Base-by-base conservation (phyloP, 306 rosid species). In the Acacia melanoxylon region DNA sequence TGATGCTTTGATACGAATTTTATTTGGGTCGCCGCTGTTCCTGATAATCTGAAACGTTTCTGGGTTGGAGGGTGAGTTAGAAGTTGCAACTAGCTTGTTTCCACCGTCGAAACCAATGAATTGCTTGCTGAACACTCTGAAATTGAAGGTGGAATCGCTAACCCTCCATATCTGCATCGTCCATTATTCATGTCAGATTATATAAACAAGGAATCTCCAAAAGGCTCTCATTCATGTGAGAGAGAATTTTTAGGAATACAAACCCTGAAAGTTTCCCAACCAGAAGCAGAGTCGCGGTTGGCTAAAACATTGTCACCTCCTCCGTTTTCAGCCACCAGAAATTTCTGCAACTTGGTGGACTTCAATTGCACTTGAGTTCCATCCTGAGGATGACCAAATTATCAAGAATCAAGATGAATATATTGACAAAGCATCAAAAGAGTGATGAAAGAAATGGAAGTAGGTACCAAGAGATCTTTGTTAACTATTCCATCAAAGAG, bases 261-360 rank as follows among this genome's bases (percentile, higher is more conserved):
- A 73, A 81, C 92, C 80, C 52, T 82, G 82, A 87, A 89, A 51
- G 94, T 91, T 89, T 89, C 91, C 92, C 92, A 89, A 68, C 78
- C 87, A 58, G 87, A 85, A 75, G 91, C 83, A 7, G 88, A 70
- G 17, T 27, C 54, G 14, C 91, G 88, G 76, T 89, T 89, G 16
- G 90, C 82, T 29, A 89, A 85, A 72, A 89, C n/a, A 68, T 5
- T 45, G 25, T 78, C 52, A 35, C 89, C 89, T 40, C 92, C 94
- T 2, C 94, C 94, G 61, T 82, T 52, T 83, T 87, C 87, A 2
- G 91, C 59, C 17, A 75, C 2, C 6, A 90, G 82, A 88, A 85
- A 90, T 76, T 12, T 87, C 48, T 87, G 88, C 11, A 82, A 81
- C 84, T 82, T 90, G 5, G 85, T 74, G 24, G 92, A 88, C 85